Evolutionary conservation across 2,329 filamentous ascomycete species (phyloP), one percentile per base, ranked within the genome.

Genomic region (Pseudogymnoascus sp.): DNA sequence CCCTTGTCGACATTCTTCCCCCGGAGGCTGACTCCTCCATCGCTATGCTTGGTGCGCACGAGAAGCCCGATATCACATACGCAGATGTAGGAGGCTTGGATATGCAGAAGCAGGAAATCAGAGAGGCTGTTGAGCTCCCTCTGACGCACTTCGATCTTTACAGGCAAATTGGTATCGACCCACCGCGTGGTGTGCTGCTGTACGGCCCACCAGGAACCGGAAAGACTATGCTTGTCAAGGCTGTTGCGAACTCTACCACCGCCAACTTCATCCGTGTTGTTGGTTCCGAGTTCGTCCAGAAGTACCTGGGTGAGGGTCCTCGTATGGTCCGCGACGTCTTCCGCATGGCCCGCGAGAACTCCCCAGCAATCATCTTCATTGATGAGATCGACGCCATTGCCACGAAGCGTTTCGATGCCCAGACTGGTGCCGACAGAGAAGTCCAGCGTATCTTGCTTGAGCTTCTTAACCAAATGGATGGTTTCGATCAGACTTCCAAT

Each of bases 81-180:
- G 93, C 92, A 65, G 94, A 99, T 76, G 94, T 99, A 65, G 94
- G 94, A 80, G 94, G 94, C 58, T 79, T 97, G 68, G 94, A 99
- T 72, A 99, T 99, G 94, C 94, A 99, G 79, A 99, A 99, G 81
- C 94, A 99, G 79, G 94, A 99, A 78, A 99, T 99, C 67, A 85
- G 94, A 68, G 94, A 99, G 79, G 94, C 94, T 9, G 94, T 99
- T 61, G 94, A 99, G 81, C 82, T 99, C 67, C 94, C 94, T 35
- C 82, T 99, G 70, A 97, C 93, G 65, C 94, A 97, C 76, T 97
- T 97, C 75, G 93, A 97, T 55, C 88, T 97, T 38, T 99, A 99
- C 83, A 95, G 92, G 79, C 94, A 99, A 78, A 99, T 99, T 68
- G 94, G 94, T 77, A 99, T 99, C 73, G 94, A 99, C 75, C 94